Base-by-base conservation (phyloP, 2,329 filamentous ascomycete genomes). In the Blastomyces parvus region DNA sequence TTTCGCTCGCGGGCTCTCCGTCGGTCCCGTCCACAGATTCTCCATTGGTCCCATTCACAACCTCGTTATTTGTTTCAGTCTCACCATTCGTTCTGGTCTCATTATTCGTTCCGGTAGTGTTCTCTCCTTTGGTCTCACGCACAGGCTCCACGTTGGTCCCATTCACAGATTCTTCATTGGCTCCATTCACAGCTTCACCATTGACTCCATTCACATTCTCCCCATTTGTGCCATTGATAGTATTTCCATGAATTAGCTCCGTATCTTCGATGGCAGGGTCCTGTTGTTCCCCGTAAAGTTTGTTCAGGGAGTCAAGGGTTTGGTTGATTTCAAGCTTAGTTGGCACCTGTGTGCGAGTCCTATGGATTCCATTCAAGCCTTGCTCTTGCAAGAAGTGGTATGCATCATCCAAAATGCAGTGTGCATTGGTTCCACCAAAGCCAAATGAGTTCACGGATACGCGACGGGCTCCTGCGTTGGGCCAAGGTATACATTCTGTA, bases 361-460 rank as follows among this genome's bases (percentile, higher is more conserved):
- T 64, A 38, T 66, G 65, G 30, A 57, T 42, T 5, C 65, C 64
- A 1, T 42, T n/a, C 7, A 65, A 36, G 17, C 52, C 62, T n/a
- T n/a, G 55, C 5, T 44, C 59, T 33, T 61, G 52, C 2, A 66
- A 25, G 60, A 60, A 65, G 7, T 33, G 60, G 46, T 42, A 59
- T n/a, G 60, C 64, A 48, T 64, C 63, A 33, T 70, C 73, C 52
- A 70, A 61, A 69, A 67, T 67, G 57, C 52, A 68, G 67, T 66
- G 70, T 57, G 62, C 70, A 63, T 71, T 74, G 64, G 66, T 66
- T 17, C 70, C 70, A 30, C 69, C 70, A 57, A 73, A 72, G 1
- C 74, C 74, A 60, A 75, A 75, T 0, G 65, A 70, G 61, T 74
- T 76, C 25, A 76, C 66, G 46, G 71, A 73, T 9, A 71, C 67